Evolutionary conservation across 495 filamentous ascomycete genomes (phyloP), one percentile per base, ranked within the genome.

Genomic region (Bathelium albidoporum): DNA sequence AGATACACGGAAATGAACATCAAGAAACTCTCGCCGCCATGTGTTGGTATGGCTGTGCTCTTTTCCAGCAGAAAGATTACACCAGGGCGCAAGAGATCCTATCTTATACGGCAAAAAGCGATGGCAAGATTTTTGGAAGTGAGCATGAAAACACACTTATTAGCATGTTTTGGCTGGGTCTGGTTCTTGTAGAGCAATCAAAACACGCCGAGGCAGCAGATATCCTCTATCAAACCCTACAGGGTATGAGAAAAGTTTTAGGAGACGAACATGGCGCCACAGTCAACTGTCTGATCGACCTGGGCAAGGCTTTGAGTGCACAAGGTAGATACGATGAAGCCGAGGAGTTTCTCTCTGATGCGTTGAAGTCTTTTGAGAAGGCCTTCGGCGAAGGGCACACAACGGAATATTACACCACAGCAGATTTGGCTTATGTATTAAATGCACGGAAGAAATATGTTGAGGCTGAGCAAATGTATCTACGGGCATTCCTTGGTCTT

Each of bases 401-500:
- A 49, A 18, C 9, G 11, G 43, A 39, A 14, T 20, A 49, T 18
- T 9, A 49, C 4, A 18, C 4, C 3, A 18, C 11, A 49, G 3
- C 43, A 18, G 10, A 49, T 20, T 18, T 49, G 20, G 43, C 11
- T 3, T 49, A 11, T 18, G 43, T 49, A 18, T 49, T 49, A 3
- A 14, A 45, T 12, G 26, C 2, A 34, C 22, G 39, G 31, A 53
- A 67, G 29, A 59, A 60, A 26, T 5, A 18, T 36, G 2, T 32
- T 12, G 31, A 62, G 14, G 39, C 63, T n/a, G 60, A 60, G 32
- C n/a, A 66, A 60, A 58, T 29, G 55, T 22, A 66, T 32, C 32
- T 69, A 60, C 60, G 43, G 3, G n/a, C 18, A 3, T 49, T 49
- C 18, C 10, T 18, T 18, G 10, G 43, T 49, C 43, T 7, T 11